Conservation (phyloP, 1,139 yeast genomes). For the Yamadazyma kanchanaburiensis region DNA sequence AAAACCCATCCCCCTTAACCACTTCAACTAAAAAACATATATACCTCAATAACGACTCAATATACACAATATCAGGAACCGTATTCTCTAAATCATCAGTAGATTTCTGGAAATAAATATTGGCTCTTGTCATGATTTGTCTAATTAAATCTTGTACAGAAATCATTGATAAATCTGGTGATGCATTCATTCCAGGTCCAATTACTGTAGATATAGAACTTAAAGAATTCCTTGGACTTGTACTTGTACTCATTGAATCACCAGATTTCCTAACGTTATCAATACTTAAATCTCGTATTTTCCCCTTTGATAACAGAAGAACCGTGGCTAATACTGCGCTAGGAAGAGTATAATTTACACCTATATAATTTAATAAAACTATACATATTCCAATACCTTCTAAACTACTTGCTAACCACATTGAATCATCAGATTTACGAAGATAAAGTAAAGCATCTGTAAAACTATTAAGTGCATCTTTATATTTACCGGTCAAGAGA, state of each 20-base stretch:
- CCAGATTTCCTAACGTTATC: slow-evolving; percentile 17
- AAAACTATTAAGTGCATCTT: slow-evolving; percentile 68
- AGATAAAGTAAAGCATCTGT: slow-evolving; percentile 66
- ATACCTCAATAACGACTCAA: slow-evolving; percentile 66
- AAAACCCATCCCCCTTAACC: slow-evolving; percentile 44
- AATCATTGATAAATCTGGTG: slow-evolving; percentile 25
- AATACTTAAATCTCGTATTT: slow-evolving; percentile 14
- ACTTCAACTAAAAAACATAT: slow-evolving; percentile 60
- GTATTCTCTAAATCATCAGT: slow-evolving; percentile 63
- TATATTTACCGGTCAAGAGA: slow-evolving; percentile 73
- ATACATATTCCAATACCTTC: slow-evolving; percentile 76
- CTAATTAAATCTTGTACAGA: slow-evolving; percentile 51
- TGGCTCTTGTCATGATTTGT: slow-evolving; percentile 38
- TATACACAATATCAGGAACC: slow-evolving; percentile 79
- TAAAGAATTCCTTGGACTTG: slow-evolving; percentile 3
- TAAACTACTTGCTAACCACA: slow-evolving; percentile 86
- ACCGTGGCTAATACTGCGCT: slow-evolving; percentile 22
- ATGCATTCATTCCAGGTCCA: slow-evolving; percentile 5
- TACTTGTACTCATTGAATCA: slow-evolving; percentile 12
- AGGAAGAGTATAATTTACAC: slow-evolving; percentile 61
- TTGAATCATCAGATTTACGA: slow-evolving; percentile 63
- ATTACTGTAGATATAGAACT: background rate
- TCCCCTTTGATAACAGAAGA: slow-evolving; percentile 26
- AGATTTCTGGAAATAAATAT: slow-evolving; percentile 59
- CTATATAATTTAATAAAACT: slow-evolving; percentile 56